Conservation (phyloP, 257 asterid genomes). For the Capsicum baccatum region DNA sequence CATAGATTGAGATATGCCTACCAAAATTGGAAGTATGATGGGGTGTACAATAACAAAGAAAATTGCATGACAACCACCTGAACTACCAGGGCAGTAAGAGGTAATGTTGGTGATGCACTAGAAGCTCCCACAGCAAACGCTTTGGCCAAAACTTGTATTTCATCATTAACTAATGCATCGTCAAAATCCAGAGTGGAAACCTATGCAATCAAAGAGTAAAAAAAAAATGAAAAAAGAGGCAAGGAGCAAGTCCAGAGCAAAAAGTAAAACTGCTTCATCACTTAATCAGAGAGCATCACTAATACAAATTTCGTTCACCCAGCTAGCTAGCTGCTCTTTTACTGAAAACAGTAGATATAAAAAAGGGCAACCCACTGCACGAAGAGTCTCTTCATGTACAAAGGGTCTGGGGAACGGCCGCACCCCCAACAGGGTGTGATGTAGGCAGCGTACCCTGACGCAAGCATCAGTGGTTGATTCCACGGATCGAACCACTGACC, state of each 20-base stretch:
- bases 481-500: neutral
- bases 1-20: neutral
- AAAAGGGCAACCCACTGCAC: neutral
- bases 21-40: neutral
- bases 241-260: neutral
- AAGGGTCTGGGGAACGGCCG: neutral
- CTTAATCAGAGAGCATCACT: neutral
- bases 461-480: neutral
- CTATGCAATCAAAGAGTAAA: conserved; percentile 41
- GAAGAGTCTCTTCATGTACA: neutral
- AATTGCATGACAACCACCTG: conserved; percentile 56
- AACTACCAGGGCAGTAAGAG: conserved; percentile 74
- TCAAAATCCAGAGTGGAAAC: conserved; percentile 69
- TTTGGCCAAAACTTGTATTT: conserved; percentile 71
- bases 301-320: neutral
- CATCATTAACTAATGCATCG: conserved; percentile 61
- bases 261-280: conserved; percentile 5
- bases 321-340: neutral
- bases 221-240: neutral
- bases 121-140: conserved; percentile 67
- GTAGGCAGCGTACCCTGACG: neutral
- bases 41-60: conserved; percentile 24
- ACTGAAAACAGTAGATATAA: neutral
- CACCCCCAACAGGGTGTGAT: neutral
- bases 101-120: conserved; percentile 64